A percentile compares a stretch with the other conserved stretches of the same genome.
Conservation (phyloP, 331 rosid genomes). For the Pyrus hybrid region DNA sequence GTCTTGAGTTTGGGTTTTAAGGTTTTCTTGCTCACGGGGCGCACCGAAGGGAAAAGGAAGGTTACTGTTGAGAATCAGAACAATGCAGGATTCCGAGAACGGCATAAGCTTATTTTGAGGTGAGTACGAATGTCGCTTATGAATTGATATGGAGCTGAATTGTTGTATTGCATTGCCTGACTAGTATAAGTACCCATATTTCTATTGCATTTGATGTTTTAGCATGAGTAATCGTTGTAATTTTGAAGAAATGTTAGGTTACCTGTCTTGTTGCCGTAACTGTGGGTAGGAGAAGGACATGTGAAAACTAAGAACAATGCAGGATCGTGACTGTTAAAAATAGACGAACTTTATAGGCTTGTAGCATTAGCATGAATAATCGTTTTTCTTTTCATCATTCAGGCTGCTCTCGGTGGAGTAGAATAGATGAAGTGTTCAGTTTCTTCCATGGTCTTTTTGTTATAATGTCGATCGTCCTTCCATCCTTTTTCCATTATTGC, state of each 20-base stretch:
- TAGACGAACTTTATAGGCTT: background rate
- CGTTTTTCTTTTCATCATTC: background rate
- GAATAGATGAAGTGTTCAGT: background rate
- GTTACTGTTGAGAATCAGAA: slow-evolving; percentile 58
- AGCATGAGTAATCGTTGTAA: background rate
- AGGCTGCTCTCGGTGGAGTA: background rate
- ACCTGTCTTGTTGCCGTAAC: background rate
- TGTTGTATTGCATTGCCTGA: background rate
- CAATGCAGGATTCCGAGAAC: slow-evolving; percentile 55
- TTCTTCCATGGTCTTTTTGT: background rate
- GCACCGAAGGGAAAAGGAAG: slow-evolving; percentile 54
- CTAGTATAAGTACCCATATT: background rate
- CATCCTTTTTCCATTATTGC: background rate
- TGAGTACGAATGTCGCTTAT: slow-evolving; percentile 13
- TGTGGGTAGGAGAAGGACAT: background rate
- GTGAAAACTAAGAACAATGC: background rate
- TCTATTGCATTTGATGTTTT: background rate
- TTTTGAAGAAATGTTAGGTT: background rate
- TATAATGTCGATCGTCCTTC: background rate
- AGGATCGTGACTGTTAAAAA: background rate
- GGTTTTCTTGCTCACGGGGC: slow-evolving; percentile 76
- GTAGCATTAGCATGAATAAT: background rate
- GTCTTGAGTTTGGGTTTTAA: slow-evolving; percentile 59
- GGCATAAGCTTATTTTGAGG: slow-evolving; percentile 82
- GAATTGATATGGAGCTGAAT: background rate